These are phyloP conservation scores for Areca catechu DNA, from an alignment of 176 grass and related monocot species.

Conservation along the genomic window DNA sequence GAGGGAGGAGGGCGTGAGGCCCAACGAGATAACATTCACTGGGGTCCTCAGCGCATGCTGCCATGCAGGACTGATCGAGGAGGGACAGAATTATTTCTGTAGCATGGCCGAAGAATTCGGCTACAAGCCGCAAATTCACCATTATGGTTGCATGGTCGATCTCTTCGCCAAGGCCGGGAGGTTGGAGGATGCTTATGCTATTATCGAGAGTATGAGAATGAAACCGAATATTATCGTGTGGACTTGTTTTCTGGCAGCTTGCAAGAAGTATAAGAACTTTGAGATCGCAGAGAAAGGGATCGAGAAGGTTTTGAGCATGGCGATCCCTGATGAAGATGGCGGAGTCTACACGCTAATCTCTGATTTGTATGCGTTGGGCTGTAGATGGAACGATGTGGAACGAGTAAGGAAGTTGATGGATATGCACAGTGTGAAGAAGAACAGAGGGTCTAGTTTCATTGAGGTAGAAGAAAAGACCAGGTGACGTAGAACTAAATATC, in stretches of 20 bases:
- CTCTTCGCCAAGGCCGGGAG: slow-evolving; percentile 47
- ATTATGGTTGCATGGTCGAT: slow-evolving; percentile 67
- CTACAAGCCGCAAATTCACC: slow-evolving; percentile 40
- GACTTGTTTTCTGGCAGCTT: slow-evolving; percentile 44
- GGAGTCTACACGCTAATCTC: slow-evolving; percentile 40
- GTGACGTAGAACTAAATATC: no score
- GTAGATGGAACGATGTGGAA: slow-evolving; percentile 28
- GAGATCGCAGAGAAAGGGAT: slow-evolving; percentile 36
- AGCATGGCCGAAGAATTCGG: slow-evolving; percentile 42
- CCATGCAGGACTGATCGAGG: slow-evolving; percentile 42
- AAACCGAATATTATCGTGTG: slow-evolving; percentile 53
- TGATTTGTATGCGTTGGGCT: slow-evolving; percentile 44
- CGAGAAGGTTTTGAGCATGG: slow-evolving; percentile 39
- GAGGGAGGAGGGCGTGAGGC: slow-evolving; percentile 18
- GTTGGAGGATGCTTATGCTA: slow-evolving; percentile 43
- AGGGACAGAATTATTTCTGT: slow-evolving; percentile 28
- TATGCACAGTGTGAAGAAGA: slow-evolving; percentile 27
- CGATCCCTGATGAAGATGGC: slow-evolving; percentile 32
- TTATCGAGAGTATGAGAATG: slow-evolving; percentile 50
- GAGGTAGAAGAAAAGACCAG: no score
- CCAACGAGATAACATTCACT: slow-evolving; percentile 48
- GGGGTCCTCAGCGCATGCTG: slow-evolving; percentile 37
- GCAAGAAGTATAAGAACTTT: slow-evolving; percentile 47
- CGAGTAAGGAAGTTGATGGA: slow-evolving; percentile 46
- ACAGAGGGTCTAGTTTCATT: slow-evolving; percentile 20